These are phyloP conservation scores for Mycena galericulata DNA, from an alignment of 768 basidiomycete species.

Conservation along the genomic window DNA sequence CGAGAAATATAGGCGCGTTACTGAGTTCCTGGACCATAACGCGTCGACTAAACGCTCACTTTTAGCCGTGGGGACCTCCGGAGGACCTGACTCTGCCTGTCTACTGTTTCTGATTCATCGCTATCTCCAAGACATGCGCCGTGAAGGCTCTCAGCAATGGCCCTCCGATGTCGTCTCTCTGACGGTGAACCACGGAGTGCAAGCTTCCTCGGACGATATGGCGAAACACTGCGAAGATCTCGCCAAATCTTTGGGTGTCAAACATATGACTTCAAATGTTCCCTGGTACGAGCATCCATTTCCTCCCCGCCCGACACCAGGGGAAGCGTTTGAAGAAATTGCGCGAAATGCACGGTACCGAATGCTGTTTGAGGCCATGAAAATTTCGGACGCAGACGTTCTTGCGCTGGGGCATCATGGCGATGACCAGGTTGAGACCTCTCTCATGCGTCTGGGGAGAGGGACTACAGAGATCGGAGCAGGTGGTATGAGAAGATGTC, in stretches of 20 bases:
- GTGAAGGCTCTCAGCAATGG: conserved; percentile 11
- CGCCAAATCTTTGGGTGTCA: conserved; percentile 58
- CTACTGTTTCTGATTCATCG: conserved; percentile 75
- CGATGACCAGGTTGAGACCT: conserved; percentile 89
- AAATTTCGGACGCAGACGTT: conserved; percentile 45
- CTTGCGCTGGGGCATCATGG: conserved; percentile 82
- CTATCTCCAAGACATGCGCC: conserved; percentile 46
- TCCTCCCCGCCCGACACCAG: conserved; percentile 57
- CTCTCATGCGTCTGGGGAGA: conserved; percentile 73
- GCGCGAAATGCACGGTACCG: conserved; percentile 73
- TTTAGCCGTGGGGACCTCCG: conserved; percentile 82
- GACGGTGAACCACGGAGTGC: conserved; percentile 79
- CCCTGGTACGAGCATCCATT: conserved; percentile 70
- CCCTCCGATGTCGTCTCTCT: conserved; percentile 61
- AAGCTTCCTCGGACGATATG: conserved; percentile 67
- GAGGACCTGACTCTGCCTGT: conserved; percentile 86
- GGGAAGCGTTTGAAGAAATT: conserved; percentile 60
- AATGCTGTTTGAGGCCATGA: conserved; percentile 62
- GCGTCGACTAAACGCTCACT: background rate
- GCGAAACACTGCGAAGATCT: conserved; percentile 57
- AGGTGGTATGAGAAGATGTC: conserved; percentile 73
- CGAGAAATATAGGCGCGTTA: conserved; percentile 56
- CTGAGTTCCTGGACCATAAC: background rate
- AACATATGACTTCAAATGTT: conserved; percentile 60
- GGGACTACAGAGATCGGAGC: conserved; percentile 69